Base-by-base conservation (phyloP, 2,329 filamentous ascomycete species). In the Didymella segeticola region DNA sequence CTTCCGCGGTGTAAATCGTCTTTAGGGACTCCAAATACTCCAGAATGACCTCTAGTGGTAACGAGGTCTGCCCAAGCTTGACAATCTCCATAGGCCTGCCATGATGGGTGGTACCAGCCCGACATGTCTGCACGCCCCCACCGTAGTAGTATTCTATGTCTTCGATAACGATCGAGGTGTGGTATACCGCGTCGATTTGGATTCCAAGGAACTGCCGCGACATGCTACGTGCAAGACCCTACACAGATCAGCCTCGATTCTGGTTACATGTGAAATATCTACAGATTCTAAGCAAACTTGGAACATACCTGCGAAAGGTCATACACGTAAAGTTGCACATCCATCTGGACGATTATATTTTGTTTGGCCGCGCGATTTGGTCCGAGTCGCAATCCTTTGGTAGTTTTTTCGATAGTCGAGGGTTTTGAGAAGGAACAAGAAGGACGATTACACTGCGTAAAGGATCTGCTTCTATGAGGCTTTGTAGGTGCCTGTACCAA, bases 141-240 rank as follows among this genome's bases (percentile, higher is more conserved):
- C 96, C 93, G 64, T 93, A 98, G 66, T 93, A 86, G 74, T 96
- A 97, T 76, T 99, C 95, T 43, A 89, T 83, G n/a, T 88, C 87
- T 46, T 87, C 84, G 31, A 98, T 81, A 34, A 96, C 88, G 47
- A 99, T 87, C 0, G 93, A 91, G 0, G 95, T 98, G 74, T 99
- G 95, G 65, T 98, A 98, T 47, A 99, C 86, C 47, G 95, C 95
- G 74, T 98, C 93, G 43, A 97, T 90, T 46, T 89, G 86, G 1
- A 82, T 83, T 1, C 87, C 87, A 4, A 88, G 82, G 38, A 89
- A 78, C 41, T 82, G 77, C 43, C 71, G 72, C 11, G 83, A 86
- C 71, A 86, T 83, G 27, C 62, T 61, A 23, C 82, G 77, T 45
- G 83, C 83, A 61, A 86, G 77, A 63, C 83, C 83, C 82, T 84